Percentiles rank a stretch among this genome's conserved stretches.
phyloP scores from a whole-genome alignment of 768 basidiomycete species.

The Cyclocybe cylindracea region DNA sequence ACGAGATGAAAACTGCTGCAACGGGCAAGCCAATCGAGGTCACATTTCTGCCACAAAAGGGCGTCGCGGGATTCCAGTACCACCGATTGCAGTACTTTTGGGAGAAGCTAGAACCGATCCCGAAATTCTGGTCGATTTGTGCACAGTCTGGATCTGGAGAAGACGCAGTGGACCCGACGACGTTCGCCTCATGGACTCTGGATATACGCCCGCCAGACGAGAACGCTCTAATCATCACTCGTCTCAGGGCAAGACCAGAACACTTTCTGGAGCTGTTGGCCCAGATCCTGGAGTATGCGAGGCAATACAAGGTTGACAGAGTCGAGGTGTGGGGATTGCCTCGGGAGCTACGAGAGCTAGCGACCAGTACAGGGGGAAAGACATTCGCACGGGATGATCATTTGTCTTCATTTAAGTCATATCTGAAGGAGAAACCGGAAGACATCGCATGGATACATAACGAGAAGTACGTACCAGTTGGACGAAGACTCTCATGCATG shows the following conservation, averaged over 20 bases:
- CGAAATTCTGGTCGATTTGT: conserved; percentile 15
- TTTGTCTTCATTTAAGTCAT: conserved; percentile 44
- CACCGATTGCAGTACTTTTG: conserved; percentile 20
- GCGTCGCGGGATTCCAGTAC: conserved; percentile 28
- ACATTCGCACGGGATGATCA: conserved; percentile 34
- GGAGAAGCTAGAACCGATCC: conserved; percentile 7
- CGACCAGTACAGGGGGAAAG: conserved; percentile 26
- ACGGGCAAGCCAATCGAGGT: conserved; percentile 12
- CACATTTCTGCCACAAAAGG: conserved; percentile 26
- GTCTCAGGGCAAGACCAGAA: conserved; percentile 20
- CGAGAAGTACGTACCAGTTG: conserved; percentile 19
- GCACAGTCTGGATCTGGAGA: background rate
- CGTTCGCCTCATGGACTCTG: conserved; percentile 29
- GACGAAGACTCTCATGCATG: background rate
- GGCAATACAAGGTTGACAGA: conserved; percentile 24
- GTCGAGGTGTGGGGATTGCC: conserved; percentile 50
- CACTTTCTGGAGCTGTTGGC: conserved; percentile 33
- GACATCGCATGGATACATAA: conserved; percentile 22
- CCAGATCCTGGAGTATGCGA: conserved; percentile 27
- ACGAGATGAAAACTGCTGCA: conserved; percentile 21
- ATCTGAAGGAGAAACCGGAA: conserved; percentile 24
- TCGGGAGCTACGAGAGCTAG: conserved; percentile 12
- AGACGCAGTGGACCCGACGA: conserved; percentile 4
- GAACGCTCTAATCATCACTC: conserved; percentile 24
- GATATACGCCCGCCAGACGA: conserved; percentile 12